phyloP scores from a whole-genome alignment of 257 asterid species.

The Hygrophila difformis region DNA sequence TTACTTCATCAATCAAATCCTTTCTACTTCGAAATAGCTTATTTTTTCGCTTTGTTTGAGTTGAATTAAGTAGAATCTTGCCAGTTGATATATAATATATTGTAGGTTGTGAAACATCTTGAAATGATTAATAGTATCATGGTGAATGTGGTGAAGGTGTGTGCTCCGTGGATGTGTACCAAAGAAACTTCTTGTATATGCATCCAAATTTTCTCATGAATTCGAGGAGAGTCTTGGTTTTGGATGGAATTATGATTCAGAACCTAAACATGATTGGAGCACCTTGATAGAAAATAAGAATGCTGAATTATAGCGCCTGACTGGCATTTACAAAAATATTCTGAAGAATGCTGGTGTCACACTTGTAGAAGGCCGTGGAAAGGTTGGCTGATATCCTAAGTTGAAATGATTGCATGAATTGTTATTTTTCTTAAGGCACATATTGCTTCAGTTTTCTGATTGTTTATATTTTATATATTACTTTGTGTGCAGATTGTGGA shows the following conservation, averaged over 20 bases:
- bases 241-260: slow-evolving; percentile 84
- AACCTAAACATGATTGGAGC: slow-evolving; percentile 94
- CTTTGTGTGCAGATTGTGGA: slow-evolving; percentile 54
- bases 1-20: background rate
- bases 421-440: background rate
- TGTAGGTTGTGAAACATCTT: no score
- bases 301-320: slow-evolving; percentile 85
- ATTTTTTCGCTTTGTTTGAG: slow-evolving; percentile 9
- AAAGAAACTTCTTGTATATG: slow-evolving; percentile 83
- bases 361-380: slow-evolving; percentile 89
- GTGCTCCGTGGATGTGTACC: slow-evolving; percentile 99
- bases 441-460: background rate
- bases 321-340: slow-evolving; percentile 78
- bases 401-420: background rate
- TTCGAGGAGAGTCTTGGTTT: slow-evolving; percentile 88
- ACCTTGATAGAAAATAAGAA: slow-evolving; percentile 88
- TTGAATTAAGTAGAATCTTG: background rate
- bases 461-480: slow-evolving; percentile 10
- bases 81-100: no score
- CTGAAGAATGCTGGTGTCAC: slow-evolving; percentile 67
- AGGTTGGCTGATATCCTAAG: slow-evolving; percentile 42
- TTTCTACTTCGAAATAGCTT: background rate
- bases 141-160: slow-evolving; percentile 50
- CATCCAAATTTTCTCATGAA: slow-evolving; percentile 87
- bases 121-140: slow-evolving; percentile 17